phyloP scores from a whole-genome alignment of 441 rosid species.

The Biscutella laevigata region DNA sequence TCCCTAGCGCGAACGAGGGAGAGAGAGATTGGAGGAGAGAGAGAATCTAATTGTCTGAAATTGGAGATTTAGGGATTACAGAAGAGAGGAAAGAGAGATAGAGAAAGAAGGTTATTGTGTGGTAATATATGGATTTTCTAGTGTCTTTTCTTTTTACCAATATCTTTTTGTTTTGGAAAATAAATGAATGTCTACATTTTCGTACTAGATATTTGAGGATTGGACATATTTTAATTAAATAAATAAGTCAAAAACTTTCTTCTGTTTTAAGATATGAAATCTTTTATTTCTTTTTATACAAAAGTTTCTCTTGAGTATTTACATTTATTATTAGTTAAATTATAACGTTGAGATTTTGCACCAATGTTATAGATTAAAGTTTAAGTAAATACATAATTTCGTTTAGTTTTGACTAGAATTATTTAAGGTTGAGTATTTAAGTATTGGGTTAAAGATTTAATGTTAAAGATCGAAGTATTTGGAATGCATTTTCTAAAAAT shows the following conservation, averaged over 20 bases:
- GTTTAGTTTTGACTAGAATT: no score
- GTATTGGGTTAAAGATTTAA: no score
- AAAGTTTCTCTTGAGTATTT: background rate
- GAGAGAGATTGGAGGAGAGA: background rate
- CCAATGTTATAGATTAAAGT: background rate
- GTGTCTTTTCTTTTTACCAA: conserved; percentile 18
- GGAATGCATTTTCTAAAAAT: no score
- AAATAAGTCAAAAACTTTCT: no score
- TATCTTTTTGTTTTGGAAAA: background rate
- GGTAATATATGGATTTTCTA: conserved; percentile 14
- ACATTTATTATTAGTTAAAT: no score
- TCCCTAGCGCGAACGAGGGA: conserved; percentile 12
- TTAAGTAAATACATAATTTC: no score
- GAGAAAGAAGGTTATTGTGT: conserved; percentile 6
- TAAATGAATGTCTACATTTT: background rate
- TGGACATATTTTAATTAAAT: no score
- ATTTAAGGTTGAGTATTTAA: no score
- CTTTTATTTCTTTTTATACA: no score
- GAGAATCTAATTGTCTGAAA: conserved; percentile 31
- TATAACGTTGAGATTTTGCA: background rate
- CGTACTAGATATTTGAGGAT: no score
- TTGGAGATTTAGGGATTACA: conserved; percentile 45
- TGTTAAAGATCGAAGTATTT: no score
- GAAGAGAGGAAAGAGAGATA: background rate
- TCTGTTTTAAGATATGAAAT: no score